Base-by-base conservation (phyloP, 768 basidiomycete species). In the Amanita muscaria region DNA sequence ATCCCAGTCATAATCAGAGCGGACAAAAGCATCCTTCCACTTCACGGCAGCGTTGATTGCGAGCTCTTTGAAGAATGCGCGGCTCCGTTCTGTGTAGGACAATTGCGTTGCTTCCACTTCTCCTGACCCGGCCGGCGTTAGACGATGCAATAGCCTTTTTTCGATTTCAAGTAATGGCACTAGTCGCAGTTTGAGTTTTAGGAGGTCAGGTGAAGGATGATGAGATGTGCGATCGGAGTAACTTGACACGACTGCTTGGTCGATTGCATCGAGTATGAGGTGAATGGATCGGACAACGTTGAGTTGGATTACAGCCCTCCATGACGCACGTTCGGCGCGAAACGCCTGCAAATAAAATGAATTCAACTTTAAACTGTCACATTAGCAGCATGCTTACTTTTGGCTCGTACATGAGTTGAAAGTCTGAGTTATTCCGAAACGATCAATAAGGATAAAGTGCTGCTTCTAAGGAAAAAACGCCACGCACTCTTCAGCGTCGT, bases 401-500 rank as follows among this genome's bases (percentile, higher is more conserved):
- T n/a, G 74, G 67, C 19, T 76, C 72, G 49, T 76, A 74, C 69
- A 80, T 72, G 23, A 82, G 64, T 60, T 82, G 79, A 51, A 81
- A 79, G 53, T 79, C 78, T 79, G n/a, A n/a, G n/a, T n/a, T n/a
- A n/a, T n/a, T n/a, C n/a, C n/a, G n/a, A n/a, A n/a, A n/a, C n/a
- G n/a, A n/a, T n/a, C n/a, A n/a, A n/a, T n/a, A n/a, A n/a, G n/a
- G n/a, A n/a, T n/a, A n/a, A n/a, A n/a, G n/a, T n/a, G n/a, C n/a
- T n/a, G n/a, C n/a, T n/a, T n/a, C n/a, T n/a, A n/a, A n/a, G n/a
- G n/a, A n/a, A n/a, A n/a, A n/a, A n/a, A n/a, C n/a, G n/a, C n/a
- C n/a, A 71, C 80, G 51, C 58, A 85, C 83, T 86, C 62, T 87
- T 83, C 32, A 88, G 65, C 1, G 83, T 84, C 0, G 85, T 88